Percentiles rank a stretch among this genome's conserved stretches.
Evolutionary conservation across 2,329 filamentous ascomycete genomes (phyloP).

Genomic region (Eurotiales sp.): DNA sequence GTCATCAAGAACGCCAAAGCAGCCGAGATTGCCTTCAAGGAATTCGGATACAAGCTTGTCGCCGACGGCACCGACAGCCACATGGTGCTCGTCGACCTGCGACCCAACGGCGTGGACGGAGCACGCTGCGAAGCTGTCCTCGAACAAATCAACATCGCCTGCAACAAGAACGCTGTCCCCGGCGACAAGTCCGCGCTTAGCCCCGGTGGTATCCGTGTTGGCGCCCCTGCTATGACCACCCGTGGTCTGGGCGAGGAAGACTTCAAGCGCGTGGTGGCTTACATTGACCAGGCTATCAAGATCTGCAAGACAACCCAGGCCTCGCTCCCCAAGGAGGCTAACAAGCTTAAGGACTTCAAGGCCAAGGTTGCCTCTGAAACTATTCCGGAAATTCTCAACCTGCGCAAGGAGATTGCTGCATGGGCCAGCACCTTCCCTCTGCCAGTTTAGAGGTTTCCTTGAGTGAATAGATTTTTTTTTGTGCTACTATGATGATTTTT

Average conservation of each 20-base stretch:
- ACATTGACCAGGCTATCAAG: slow-evolving; percentile 87
- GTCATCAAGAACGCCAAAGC: slow-evolving; percentile 90
- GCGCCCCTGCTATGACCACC: slow-evolving; percentile 94
- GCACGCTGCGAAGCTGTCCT: slow-evolving; percentile 91
- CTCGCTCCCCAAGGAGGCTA: slow-evolving; percentile 87
- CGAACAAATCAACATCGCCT: slow-evolving; percentile 97
- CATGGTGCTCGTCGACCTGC: slow-evolving; percentile 87
- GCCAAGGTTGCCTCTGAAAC: slow-evolving; percentile 77
- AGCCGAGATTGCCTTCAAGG: slow-evolving; percentile 70
- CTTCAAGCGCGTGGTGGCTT: slow-evolving; percentile 83
- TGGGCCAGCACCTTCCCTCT: slow-evolving; percentile 93
- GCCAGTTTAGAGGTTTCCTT: slow-evolving; percentile 48
- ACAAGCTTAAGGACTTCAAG: slow-evolving; percentile 99
- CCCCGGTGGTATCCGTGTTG: slow-evolving; percentile 91
- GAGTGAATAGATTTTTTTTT: neutral
- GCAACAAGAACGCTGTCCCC: slow-evolving; percentile 99
- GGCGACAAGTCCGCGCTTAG: slow-evolving; percentile 97
- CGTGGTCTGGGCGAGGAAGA: slow-evolving; percentile 89
- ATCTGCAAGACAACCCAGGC: slow-evolving; percentile 84
- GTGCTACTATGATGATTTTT: slow-evolving; percentile 5
- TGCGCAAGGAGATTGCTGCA: slow-evolving; percentile 82
- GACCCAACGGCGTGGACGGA: slow-evolving; percentile 82
- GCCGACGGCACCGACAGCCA: slow-evolving; percentile 97
- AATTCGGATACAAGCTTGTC: slow-evolving; percentile 75
- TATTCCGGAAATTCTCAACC: slow-evolving; percentile 73